Conservation (phyloP, 345 rosid genomes). For the Brassica rapa region DNA sequence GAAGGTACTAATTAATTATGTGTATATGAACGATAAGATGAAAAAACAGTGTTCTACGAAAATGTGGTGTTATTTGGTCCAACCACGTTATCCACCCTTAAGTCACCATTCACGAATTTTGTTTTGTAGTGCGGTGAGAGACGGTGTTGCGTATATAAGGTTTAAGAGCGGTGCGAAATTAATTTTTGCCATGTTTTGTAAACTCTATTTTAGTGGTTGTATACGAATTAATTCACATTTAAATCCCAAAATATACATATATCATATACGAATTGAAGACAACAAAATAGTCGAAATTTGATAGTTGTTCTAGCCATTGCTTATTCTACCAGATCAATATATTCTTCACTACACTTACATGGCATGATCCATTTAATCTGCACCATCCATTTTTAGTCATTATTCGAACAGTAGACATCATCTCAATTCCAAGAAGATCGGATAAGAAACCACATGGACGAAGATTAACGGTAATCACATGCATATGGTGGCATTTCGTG, state of each 20-base stretch:
- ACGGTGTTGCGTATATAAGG: neutral
- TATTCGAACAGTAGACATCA: neutral
- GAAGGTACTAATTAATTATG: neutral
- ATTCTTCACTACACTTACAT: neutral
- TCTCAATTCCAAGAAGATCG: constrained; percentile 11
- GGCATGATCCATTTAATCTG: neutral
- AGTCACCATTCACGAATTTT: neutral
- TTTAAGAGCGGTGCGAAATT: neutral
- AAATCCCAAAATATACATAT: neutral
- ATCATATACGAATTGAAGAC: neutral
- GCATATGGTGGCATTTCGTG: constrained; percentile 24
- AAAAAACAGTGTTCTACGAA: neutral
- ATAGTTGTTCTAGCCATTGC: neutral
- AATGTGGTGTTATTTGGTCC: neutral
- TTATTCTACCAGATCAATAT: neutral
- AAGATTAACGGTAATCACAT: constrained; percentile 30
- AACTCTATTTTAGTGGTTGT: neutral
- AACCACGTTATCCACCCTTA: neutral
- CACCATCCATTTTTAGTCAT: neutral
- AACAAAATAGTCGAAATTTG: neutral
- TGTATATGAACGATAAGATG: neutral
- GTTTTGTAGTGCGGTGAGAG: neutral
- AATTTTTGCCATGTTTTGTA: neutral
- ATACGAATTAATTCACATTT: neutral
- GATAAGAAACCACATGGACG: constrained; percentile 43